Evolutionary conservation across 192 early-diverging fungal species (phyloP).

Genomic region (Umbelopsis sp.): DNA sequence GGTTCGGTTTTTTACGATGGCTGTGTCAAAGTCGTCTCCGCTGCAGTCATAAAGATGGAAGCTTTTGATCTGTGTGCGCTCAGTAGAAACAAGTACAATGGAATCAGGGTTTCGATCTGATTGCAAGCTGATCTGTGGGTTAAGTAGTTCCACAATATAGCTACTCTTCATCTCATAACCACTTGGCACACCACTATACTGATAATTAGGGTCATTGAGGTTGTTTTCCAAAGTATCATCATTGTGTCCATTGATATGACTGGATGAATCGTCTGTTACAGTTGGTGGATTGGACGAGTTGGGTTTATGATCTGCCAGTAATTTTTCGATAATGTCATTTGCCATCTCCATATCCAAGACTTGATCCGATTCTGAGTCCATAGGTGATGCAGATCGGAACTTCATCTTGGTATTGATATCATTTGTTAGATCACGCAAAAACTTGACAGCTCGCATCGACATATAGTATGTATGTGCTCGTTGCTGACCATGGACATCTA

Average conservation of each 20-base stretch:
- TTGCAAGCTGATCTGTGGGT: constrained; percentile 76
- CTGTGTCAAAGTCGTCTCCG: constrained; percentile 35
- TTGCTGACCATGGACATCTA: constrained; percentile 69
- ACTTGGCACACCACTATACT: constrained; percentile 53
- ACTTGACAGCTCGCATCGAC: constrained; percentile 77
- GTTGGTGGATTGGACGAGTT: constrained; percentile 44
- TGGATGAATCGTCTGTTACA: constrained; percentile 37
- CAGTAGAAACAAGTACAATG: constrained; percentile 57
- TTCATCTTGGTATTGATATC: constrained; percentile 16
- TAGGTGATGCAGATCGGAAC: neutral
- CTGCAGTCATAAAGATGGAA: constrained; percentile 60
- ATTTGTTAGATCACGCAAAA: constrained; percentile 68
- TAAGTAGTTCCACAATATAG: constrained; percentile 64
- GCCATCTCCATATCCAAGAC: constrained; percentile 23
- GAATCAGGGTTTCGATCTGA: constrained; percentile 48
- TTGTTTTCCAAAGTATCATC: constrained; percentile 23
- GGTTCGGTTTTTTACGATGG: constrained; percentile 63
- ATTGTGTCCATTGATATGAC: neutral
- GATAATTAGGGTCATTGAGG: constrained; percentile 42
- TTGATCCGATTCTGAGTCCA: constrained; percentile 35
- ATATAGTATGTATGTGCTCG: constrained; percentile 80
- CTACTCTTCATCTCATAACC: constrained; percentile 56
- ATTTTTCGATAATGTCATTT: constrained; percentile 31
- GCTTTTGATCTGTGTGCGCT: constrained; percentile 59
- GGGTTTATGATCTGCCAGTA: constrained; percentile 46